Percentiles rank a stretch among this genome's conserved stretches.
These are phyloP conservation scores for Curvularia hawaiiensis DNA, from an alignment of 2,329 filamentous ascomycete species.

Conservation along the genomic window DNA sequence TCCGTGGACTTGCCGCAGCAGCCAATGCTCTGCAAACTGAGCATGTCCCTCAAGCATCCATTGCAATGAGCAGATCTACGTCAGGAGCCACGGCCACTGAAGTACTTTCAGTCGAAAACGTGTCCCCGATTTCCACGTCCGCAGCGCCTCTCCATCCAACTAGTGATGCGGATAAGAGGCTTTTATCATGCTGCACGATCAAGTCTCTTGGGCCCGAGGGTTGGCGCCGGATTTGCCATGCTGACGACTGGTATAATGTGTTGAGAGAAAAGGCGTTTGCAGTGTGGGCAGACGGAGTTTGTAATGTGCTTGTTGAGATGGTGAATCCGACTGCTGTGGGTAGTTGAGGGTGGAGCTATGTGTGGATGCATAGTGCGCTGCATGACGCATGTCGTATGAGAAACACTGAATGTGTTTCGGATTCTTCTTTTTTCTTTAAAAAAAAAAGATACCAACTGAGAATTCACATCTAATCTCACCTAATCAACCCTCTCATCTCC, in stretches of 20 bases:
- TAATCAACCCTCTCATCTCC: neutral
- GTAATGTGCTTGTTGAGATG: constrained; percentile 40
- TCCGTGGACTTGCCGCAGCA: constrained; percentile 41
- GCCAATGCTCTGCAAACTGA: constrained; percentile 36
- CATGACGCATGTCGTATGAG: too few relatives aligned
- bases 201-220: constrained; percentile 33
- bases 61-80: neutral
- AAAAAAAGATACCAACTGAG: neutral
- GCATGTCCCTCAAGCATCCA: constrained; percentile 1
- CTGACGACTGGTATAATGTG: constrained; percentile 33
- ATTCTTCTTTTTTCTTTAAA: too few relatives aligned
- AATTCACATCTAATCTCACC: neutral
- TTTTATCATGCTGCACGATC: constrained; percentile 25
- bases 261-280: constrained; percentile 35
- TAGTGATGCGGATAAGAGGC: neutral
- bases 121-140: neutral
- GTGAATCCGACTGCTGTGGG: constrained; percentile 3
- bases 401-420: too few relatives aligned
- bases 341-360: neutral
- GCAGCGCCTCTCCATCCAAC: neutral
- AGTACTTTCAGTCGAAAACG: neutral
- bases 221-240: constrained; percentile 26
- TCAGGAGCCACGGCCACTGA: neutral
- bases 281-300: constrained; percentile 40
- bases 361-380: neutral